Conservation (phyloP, 495 filamentous ascomycete genomes). For the Aspergillus wentii region DNA sequence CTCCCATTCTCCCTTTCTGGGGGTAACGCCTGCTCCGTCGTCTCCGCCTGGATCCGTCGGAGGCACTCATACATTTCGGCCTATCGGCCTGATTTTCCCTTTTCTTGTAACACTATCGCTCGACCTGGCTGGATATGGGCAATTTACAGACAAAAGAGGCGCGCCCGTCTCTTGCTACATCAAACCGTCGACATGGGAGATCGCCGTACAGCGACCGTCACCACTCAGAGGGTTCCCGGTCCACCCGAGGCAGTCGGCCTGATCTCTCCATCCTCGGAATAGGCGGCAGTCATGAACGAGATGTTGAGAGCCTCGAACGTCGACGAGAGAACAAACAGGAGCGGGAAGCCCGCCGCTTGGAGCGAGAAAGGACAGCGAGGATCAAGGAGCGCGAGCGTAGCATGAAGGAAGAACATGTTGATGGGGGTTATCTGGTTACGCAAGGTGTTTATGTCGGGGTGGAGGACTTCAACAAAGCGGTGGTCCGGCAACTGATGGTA, state of each 20-base stretch:
- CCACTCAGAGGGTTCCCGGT: slow-evolving; percentile 35
- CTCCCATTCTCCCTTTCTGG: not conserved
- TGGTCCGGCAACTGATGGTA: slow-evolving; percentile 92
- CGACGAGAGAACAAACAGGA: slow-evolving; percentile 87
- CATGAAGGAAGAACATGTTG: slow-evolving; percentile 87
- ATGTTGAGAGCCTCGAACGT: slow-evolving; percentile 42
- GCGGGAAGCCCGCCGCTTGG: slow-evolving; percentile 76
- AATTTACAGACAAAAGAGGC: slow-evolving; percentile 59
- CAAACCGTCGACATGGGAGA: slow-evolving; percentile 27
- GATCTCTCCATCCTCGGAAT: slow-evolving; percentile 55
- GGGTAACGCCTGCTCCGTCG: slow-evolving; percentile 1
- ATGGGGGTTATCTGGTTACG: slow-evolving; percentile 92
- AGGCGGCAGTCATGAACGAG: slow-evolving; percentile 36
- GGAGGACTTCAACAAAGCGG: slow-evolving; percentile 88
- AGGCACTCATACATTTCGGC: slow-evolving; percentile 8
- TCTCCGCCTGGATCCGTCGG: slow-evolving; percentile 10
- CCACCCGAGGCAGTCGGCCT: slow-evolving; percentile 46
- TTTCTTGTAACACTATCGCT: too few species aligned
- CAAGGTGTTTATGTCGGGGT: slow-evolving; percentile 86
- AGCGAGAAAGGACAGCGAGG: slow-evolving; percentile 70
- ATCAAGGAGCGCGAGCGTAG: slow-evolving; percentile 85
- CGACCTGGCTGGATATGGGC: slow-evolving; percentile 40
- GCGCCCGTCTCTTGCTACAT: slow-evolving; percentile 30
- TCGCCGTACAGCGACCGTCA: slow-evolving; percentile 30
- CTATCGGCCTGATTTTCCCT: slow-evolving; percentile 4